phyloP scores from a whole-genome alignment of 805 yeast genomes.

The Candida morakotiae region DNA sequence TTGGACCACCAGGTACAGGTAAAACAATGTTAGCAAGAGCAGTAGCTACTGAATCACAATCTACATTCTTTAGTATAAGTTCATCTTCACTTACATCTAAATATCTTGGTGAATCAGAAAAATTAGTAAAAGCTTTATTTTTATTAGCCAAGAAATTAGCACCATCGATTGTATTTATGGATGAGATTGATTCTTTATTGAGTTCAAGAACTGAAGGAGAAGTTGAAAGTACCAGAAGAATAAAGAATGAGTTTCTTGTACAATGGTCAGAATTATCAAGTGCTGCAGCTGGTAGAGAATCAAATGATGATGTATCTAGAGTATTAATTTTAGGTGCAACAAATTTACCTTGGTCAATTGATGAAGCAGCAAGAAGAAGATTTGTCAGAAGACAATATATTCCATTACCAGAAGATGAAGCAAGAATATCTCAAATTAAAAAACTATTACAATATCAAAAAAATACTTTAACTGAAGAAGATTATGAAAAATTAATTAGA shows the following conservation, averaged over 20 bases:
- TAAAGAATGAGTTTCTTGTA: slow-evolving; percentile 87
- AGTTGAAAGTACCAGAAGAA: slow-evolving; percentile 83
- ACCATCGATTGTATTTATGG: slow-evolving; percentile 92
- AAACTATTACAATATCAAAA: slow-evolving; percentile 69
- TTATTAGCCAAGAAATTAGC: slow-evolving; percentile 79
- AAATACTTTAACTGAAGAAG: slow-evolving; percentile 61
- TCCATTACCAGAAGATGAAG: slow-evolving; percentile 86
- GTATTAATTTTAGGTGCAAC: slow-evolving; percentile 94
- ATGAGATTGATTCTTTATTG: slow-evolving; percentile 89
- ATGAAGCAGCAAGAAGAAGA: slow-evolving; percentile 93
- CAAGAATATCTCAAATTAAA: slow-evolving; percentile 66
- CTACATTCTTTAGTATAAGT: slow-evolving; percentile 87
- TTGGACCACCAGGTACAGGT: slow-evolving; percentile 99
- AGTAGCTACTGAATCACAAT: slow-evolving; percentile 90
- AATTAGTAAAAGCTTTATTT: slow-evolving; percentile 84
- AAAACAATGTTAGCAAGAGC: slow-evolving; percentile 97
- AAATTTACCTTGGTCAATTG: slow-evolving; percentile 94
- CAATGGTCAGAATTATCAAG: slow-evolving; percentile 93
- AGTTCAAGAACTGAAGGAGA: slow-evolving; percentile 75
- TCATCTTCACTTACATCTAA: slow-evolving; percentile 88
- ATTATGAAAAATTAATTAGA: slow-evolving; percentile 54
- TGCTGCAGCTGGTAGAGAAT: slow-evolving; percentile 71
- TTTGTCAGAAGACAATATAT: slow-evolving; percentile 90
- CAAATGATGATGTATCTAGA: slow-evolving; percentile 41
- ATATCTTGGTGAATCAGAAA: slow-evolving; percentile 89